Evolutionary conservation across 495 filamentous ascomycete genomes (phyloP).

Genomic region (Hyaloscypha bicolor): DNA sequence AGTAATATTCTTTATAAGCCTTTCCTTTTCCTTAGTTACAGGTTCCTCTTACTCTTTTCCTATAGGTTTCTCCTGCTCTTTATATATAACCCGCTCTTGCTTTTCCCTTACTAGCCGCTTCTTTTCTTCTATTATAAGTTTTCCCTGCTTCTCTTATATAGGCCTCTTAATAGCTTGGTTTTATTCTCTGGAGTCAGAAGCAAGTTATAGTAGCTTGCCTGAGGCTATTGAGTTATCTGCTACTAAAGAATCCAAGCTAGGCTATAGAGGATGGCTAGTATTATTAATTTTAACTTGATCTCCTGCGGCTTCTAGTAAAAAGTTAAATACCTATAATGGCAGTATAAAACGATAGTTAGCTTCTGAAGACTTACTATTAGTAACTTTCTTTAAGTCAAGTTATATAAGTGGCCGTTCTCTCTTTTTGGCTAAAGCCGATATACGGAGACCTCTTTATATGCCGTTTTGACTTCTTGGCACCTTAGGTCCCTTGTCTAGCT

Average conservation of each 20-base stretch:
- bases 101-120: background rate
- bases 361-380: no score
- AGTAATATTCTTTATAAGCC: constrained; percentile 14
- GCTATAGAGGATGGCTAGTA: constrained; percentile 21
- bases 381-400: no score
- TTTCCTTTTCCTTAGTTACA: background rate
- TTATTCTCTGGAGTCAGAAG: constrained; percentile 26
- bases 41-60: background rate
- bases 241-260: constrained; percentile 21
- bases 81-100: no score
- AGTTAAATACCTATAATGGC: constrained; percentile 17
- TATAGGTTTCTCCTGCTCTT: constrained; percentile 2
- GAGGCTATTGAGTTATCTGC: constrained; percentile 21
- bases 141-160: no score
- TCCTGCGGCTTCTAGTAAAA: constrained; percentile 22
- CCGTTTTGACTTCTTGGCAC: no score
- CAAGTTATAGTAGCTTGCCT: constrained; percentile 22
- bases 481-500: no score
- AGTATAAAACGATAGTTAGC: constrained; percentile 20
- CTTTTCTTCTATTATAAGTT: no score
- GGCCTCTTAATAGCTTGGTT: constrained; percentile 3
- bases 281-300: constrained; percentile 24
- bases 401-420: no score
- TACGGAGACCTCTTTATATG: no score
- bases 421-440: no score